These are phyloP conservation scores for Fremontodendron californicum DNA, from an alignment of 345 rosid species.

Conservation along the genomic window DNA sequence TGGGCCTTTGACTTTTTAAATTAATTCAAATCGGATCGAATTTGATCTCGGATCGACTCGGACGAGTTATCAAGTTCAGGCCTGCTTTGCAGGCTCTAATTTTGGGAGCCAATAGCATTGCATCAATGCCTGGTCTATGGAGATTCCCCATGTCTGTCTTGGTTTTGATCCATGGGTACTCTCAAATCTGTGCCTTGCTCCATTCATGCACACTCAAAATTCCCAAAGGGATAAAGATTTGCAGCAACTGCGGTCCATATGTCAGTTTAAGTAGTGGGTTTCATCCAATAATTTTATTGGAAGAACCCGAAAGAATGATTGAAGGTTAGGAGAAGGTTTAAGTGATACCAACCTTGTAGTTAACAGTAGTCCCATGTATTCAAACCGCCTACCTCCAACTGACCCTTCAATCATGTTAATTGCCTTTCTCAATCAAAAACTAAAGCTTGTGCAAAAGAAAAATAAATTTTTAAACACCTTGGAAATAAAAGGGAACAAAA, in stretches of 20 bases:
- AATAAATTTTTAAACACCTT: background rate
- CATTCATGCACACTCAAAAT: constrained; percentile 25
- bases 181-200: constrained; percentile 47
- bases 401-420: constrained; percentile 46
- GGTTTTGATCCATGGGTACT: constrained; percentile 41
- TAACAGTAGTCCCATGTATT: constrained; percentile 20
- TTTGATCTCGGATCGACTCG: too few relatives aligned
- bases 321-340: too few relatives aligned
- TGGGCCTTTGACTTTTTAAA: too few relatives aligned
- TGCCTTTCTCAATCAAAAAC: constrained; percentile 39
- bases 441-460: background rate
- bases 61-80: too few relatives aligned
- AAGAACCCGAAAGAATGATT: constrained; percentile 63
- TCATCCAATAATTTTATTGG: constrained; percentile 38
- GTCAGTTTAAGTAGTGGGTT: constrained; percentile 51
- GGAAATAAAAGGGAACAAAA: background rate
- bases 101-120: background rate
- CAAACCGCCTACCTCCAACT: constrained; percentile 56
- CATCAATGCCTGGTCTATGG: constrained; percentile 4
- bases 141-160: constrained; percentile 25
- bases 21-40: too few relatives aligned
- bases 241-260: constrained; percentile 1
- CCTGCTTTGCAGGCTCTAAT: too few relatives aligned
- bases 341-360: constrained; percentile 48
- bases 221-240: background rate